Conservation (phyloP, 1,139 yeast species). For the Yamadazyma atmosphaerica region DNA sequence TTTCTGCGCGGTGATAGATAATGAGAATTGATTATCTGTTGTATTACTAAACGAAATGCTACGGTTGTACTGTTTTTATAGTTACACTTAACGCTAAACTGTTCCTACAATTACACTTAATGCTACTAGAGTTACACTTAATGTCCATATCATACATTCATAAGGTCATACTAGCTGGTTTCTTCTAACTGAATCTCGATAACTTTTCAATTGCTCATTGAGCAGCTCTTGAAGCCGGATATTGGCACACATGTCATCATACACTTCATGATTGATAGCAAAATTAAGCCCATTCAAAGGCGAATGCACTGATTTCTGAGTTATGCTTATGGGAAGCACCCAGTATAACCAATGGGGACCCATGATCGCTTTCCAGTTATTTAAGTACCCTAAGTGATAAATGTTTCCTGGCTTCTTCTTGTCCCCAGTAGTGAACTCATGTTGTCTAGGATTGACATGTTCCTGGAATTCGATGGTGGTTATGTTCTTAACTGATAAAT, state of each 20-base stretch:
- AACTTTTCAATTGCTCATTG: slow-evolving; percentile 42
- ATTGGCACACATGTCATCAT: slow-evolving; percentile 41
- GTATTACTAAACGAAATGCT: no score
- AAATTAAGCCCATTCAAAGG: slow-evolving; percentile 53
- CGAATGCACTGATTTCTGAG: slow-evolving; percentile 23
- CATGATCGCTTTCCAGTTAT: slow-evolving; percentile 72
- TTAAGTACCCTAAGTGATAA: slow-evolving; percentile 65
- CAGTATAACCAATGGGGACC: slow-evolving; percentile 66
- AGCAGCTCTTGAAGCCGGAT: slow-evolving; percentile 48
- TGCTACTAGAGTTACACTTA: no score
- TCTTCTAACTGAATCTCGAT: slow-evolving; percentile 16
- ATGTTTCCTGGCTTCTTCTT: slow-evolving; percentile 55
- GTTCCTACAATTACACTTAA: no score
- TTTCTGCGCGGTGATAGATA: no score
- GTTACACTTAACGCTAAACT: no score
- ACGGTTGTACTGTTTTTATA: no score
- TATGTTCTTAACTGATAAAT: slow-evolving; percentile 57
- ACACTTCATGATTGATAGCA: slow-evolving; percentile 44
- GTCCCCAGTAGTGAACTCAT: slow-evolving; percentile 39
- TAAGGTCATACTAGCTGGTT: neutral
- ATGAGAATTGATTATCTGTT: no score
- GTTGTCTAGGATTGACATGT: slow-evolving; percentile 22
- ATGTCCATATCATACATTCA: no score
- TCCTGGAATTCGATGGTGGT: slow-evolving; percentile 83
- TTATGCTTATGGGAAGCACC: slow-evolving; percentile 61